Base-by-base conservation (phyloP, 2,329 filamentous ascomycete species). In the Lachnellula suecica region DNA sequence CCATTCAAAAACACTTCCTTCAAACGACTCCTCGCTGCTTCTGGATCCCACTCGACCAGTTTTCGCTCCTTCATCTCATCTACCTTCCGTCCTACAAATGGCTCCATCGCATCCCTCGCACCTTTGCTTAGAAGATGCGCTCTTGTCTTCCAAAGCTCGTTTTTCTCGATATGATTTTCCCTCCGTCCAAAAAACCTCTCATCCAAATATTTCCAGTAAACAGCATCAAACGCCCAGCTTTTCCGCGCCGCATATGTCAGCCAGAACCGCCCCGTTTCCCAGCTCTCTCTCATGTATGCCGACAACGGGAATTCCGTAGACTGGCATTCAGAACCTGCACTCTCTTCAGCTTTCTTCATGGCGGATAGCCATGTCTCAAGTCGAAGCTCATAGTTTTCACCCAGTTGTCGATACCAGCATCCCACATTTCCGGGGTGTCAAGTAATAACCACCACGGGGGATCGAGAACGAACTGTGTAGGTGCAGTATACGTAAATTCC, bases 281-380 rank as follows among this genome's bases (percentile, higher is more conserved):
- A 71, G 51, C 67, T 70, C 15, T 68, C 59, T 5, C 63, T 50
- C 70, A 72, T 72, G 2, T 65, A 60, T 20, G 45, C 47, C 0
- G 68, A 72, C 23, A 44, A 34, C 8, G 7, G 4, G 34, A 29
- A 25, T 8, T 29, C 25, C 7, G 4, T 44, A 20, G 43, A 15
- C 25, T 34, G 19, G 25, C 13, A n/a, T 34, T n/a, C 3, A 34
- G 37, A 19, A 17, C 19, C 37, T 9, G 10, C 3, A 2, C 17
- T 13, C 17, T 22, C 17, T 9, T 40, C 37, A 40, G 17, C 37
- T 13, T 22, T 5, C 19, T 40, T 13, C 17, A 40, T 40, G 4
- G 37, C 37, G 6, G n/a, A 22, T 19, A 40, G 17, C 37, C 37
- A 40, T 9, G 37, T 40, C 10, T 40, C 10, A 2, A 40, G 17